phyloP scores from a whole-genome alignment of 805 yeast species.

The Lipomyces chichibuensis region DNA sequence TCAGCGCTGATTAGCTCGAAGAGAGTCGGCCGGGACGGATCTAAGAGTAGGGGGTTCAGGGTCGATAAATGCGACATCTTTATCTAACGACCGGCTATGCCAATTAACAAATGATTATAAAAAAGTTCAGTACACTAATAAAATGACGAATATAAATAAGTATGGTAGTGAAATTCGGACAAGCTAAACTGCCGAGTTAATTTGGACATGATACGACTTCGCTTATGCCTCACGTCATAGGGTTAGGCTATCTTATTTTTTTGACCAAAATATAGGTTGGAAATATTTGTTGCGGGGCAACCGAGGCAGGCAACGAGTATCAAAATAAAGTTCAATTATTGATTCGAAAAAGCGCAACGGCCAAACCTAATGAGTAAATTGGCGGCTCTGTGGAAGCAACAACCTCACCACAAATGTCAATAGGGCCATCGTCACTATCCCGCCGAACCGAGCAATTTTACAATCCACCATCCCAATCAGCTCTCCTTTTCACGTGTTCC shows the following conservation, averaged over 20 bases:
- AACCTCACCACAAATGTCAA: background rate
- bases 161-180: no score
- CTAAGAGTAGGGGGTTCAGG: conserved; percentile 73
- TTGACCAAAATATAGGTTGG: background rate
- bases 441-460: background rate
- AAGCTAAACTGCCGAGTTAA: no score
- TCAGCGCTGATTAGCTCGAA: conserved; percentile 84
- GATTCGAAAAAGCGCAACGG: background rate
- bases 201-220: no score
- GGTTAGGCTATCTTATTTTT: no score
- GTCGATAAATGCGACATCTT: conserved; percentile 42
- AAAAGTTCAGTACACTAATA: background rate
- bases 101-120: background rate
- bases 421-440: background rate
- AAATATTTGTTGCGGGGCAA: background rate
- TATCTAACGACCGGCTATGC: background rate
- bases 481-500: background rate
- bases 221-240: no score
- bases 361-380: background rate
- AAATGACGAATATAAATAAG: no score
- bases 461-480: background rate
- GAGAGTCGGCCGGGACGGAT: conserved; percentile 77
- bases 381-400: background rate
- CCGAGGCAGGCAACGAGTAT: background rate
- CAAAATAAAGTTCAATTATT: background rate